phyloP scores from a whole-genome alignment of 1,284 basidiomycete species.

The Takashimella koratensis region DNA sequence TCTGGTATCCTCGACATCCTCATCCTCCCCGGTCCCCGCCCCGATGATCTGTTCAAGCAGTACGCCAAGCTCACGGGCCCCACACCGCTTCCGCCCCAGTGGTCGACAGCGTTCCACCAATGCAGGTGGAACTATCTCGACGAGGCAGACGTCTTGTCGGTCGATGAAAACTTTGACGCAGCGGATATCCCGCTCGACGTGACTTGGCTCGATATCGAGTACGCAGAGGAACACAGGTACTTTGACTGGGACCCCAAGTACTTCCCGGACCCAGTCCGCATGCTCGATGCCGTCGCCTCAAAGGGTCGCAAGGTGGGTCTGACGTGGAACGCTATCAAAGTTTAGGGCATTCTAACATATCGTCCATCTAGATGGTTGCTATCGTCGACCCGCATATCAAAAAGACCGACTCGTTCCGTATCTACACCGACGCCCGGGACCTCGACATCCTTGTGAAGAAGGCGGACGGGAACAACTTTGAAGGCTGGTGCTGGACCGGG shows the following conservation, averaged over 20 bases:
- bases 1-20: constrained; percentile 93
- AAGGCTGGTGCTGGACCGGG: constrained; percentile 99
- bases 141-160: constrained; percentile 81
- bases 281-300: constrained; percentile 84
- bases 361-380: constrained; percentile 82
- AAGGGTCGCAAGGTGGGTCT: constrained; percentile 72
- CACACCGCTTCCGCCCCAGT: constrained; percentile 80
- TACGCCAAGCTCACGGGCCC: constrained; percentile 83
- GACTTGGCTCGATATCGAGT: constrained; percentile 98
- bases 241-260: constrained; percentile 92
- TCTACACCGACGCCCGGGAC: constrained; percentile 80
- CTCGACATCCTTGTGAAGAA: constrained; percentile 77
- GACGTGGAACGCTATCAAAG: neutral
- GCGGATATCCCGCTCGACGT: constrained; percentile 94
- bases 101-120: constrained; percentile 93
- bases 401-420: constrained; percentile 71
- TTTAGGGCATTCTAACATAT: constrained; percentile 1
- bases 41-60: constrained; percentile 75
- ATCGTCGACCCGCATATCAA: constrained; percentile 98
- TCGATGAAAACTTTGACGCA: constrained; percentile 83
- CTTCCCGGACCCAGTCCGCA: constrained; percentile 91
- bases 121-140: constrained; percentile 98
- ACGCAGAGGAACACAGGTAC: constrained; percentile 90
- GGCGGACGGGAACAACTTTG: constrained; percentile 77
- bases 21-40: constrained; percentile 83